phyloP scores from a whole-genome alignment of 495 filamentous ascomycete species.

The Clavariopsis aquatica region DNA sequence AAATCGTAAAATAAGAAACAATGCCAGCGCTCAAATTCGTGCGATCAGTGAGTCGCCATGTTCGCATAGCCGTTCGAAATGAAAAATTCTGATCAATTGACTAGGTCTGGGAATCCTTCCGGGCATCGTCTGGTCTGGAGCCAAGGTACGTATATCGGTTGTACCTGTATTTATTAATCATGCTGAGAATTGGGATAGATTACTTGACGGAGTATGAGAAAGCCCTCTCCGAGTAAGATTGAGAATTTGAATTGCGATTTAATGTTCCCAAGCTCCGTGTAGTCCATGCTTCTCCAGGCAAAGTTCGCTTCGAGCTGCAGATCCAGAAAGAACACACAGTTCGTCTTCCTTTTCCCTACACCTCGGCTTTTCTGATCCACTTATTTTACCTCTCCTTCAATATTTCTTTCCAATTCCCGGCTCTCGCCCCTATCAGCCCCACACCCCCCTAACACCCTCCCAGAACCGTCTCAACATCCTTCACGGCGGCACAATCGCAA shows the following conservation, averaged over 20 bases:
- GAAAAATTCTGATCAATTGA: conserved; percentile 11
- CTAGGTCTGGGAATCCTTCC: conserved; percentile 80
- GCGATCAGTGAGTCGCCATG: conserved; percentile 4
- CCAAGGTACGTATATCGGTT: conserved; percentile 61
- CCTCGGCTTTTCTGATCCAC: no score
- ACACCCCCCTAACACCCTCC: background rate
- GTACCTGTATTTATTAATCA: background rate
- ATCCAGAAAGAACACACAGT: conserved; percentile 89
- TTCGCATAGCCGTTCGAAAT: background rate
- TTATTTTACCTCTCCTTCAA: no score
- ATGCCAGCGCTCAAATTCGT: conserved; percentile 57
- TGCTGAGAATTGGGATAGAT: conserved; percentile 24
- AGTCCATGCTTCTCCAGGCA: conserved; percentile 71
- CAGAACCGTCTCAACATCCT: conserved; percentile 84
- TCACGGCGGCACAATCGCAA: conserved; percentile 93
- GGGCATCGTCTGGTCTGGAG: conserved; percentile 79
- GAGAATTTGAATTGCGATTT: conserved; percentile 3
- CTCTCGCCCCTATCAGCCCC: background rate
- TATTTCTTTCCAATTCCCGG: no score
- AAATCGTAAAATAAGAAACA: background rate
- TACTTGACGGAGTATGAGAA: conserved; percentile 45
- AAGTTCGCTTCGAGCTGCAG: conserved; percentile 83
- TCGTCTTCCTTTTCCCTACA: conserved; percentile 15
- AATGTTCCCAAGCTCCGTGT: conserved; percentile 63
- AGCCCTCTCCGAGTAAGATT: no score